Evolutionary conservation across 768 basidiomycete species (phyloP), one percentile per base, ranked within the genome.

Genomic region (Termitomyces sp.): DNA sequence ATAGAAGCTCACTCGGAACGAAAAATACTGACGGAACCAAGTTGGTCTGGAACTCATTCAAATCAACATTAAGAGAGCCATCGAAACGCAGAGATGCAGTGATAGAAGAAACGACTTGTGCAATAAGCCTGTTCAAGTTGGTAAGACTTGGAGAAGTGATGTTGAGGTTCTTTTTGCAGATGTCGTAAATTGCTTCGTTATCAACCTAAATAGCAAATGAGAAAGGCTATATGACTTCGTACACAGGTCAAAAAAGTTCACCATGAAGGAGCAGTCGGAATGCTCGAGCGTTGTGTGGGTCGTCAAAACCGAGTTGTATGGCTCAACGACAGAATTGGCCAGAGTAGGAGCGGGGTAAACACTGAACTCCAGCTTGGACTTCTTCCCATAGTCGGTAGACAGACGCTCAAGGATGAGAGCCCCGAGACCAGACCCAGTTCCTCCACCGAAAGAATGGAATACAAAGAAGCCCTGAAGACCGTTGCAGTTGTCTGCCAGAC

Each of bases 211-310:
- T 57, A 8, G 54, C 31, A 34, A 52, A 56, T 61, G 48, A 65
- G 51, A 45, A 55, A 12, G 26, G 13, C 15, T 42, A 36, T 22
- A 47, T 28, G 42, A 52, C 33, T 52, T 53, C 10, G 49, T 33
- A 13, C 18, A 41, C n/a, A 34, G 42, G 8, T n/a, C 46, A 39
- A 37, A 55, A 37, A 51, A 24, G 57, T 77, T 34, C 61, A 85
- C 96, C 96, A 98, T 97, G 83, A 98, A 98, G 28, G 96, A 98
- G 75, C 96, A 98, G 75, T 98, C 96, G 18, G 94, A 96, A 76
- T 98, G 94, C 76, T 98, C 96, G 47, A 98, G 87, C 29, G 96
- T 98, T 55, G 95, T 97, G 79, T 98, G 96, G 39, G 96, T 98
- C 47, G 96, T 98, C 67, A 98, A 77, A 51, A 96, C 91, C 10